Base-by-base conservation (phyloP, 176 grass and related monocot genomes). In the Elaeis guineensis region DNA sequence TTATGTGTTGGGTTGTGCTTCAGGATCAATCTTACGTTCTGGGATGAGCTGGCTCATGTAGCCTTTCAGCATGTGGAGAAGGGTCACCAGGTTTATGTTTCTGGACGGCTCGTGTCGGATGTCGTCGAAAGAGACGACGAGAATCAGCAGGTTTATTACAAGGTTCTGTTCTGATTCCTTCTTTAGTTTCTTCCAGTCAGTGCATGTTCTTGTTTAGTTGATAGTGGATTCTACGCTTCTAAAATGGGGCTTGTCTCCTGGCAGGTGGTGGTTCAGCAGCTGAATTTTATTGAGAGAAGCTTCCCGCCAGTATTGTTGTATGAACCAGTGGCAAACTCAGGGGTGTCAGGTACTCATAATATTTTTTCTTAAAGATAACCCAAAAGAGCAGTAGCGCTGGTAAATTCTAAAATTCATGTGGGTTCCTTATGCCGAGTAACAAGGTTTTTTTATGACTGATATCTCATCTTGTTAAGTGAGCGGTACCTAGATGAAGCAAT, bases 11-110 rank as follows among this genome's bases (percentile, higher is more conserved):
- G 39, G 39, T 44, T 19, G 16, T 70, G 5, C 22, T 68, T 12
- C 69, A 98, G 93, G 93, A 82, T 98, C 30, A 97, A 75, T 72
- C 61, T 98, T 52, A 67, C 73, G 17, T 86, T 98, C 68, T 98
- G 93, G 93, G 84, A 98, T 22, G 93, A 92, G n/a, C 35, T 98
- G 58, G 87, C 93, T 26, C 3, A 80, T 78, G 26, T 80, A 65
- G 84, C 87, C 14, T 89, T 69, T 52, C 84, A 92, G 79, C 93
- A 92, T 69, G 57, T 98, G 44, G 75, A 91, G 66, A 69, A 82
- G 32, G 93, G 93, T 49, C 65, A 71, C 19, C 73, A 76, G 14
- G 86, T 98, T 58, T 86, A 65, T 79, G 84, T 98, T 59, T 91
- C 87, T 49, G 93, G 93, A 55, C 82, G 77, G n/a, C 84, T 98